Evolutionary conservation across 2,329 filamentous ascomycete genomes (phyloP), one percentile per base, ranked within the genome.

Genomic region (Akanthomyces uredinophilus): DNA sequence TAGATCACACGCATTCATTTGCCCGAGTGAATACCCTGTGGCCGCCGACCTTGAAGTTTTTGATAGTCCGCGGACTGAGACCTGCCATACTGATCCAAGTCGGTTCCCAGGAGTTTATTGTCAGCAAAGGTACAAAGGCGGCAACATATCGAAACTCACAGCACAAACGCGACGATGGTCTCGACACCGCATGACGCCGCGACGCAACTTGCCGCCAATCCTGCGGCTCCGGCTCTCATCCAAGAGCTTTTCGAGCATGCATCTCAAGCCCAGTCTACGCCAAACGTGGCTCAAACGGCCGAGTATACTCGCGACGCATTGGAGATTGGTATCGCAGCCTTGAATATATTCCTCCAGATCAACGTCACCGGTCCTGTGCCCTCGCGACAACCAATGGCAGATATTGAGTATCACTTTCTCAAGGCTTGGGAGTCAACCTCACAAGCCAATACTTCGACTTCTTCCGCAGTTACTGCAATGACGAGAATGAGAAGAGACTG

Each of bases 361-460:
- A 96, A 92, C 71, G 90, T 96, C 60, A 96, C 93, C 4, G 93
- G 93, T 0, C 93, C 93, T 1, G 88, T 92, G 0, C 78, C 96
- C n/a, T 67, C 74, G 0, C 65, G 61, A 18, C 52, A 64, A 13
- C 62, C 68, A 44, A 57, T 67, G 47, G 47, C 63, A 37, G 58
- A 68, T 3, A 61, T 81, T n/a, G 72, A 76, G 37, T 64, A 65
- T 1, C 66, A 74, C 4, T 77, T 83, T 60, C 68, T 76, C n/a
- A 74, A 76, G 32, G 71, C 81, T 4, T 79, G 76, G 65, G 64
- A 68, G 32, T 24, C 54, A 35, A 20, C 29, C 4, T 37, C 46
- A 8, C 39, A 41, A 41, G 20, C 4, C 24, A 29, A 24, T 1
- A 7, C 8, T n/a, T 4, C 43, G 14, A 5, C 43, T 14, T 8